Evolutionary conservation across 2,329 filamentous ascomycete genomes (phyloP).

Genomic region (Onygena corvina): DNA sequence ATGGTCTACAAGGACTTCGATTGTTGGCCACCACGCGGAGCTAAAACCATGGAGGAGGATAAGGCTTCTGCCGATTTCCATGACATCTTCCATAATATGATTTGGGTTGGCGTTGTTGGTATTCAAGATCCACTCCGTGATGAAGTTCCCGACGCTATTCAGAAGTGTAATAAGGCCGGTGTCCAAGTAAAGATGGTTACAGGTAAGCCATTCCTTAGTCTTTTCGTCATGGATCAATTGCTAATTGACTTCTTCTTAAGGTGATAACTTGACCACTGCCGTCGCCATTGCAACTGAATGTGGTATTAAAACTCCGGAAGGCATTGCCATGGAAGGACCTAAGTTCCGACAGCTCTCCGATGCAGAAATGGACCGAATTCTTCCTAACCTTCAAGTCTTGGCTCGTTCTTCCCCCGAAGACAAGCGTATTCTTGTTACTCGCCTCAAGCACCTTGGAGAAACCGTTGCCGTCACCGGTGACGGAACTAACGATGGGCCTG

Average conservation of each 20-base stretch:
- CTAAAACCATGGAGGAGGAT: constrained; percentile 49
- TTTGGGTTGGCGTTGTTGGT: constrained; percentile 58
- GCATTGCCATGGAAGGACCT: constrained; percentile 57
- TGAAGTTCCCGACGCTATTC: constrained; percentile 56
- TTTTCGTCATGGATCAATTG: neutral
- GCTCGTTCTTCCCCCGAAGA: constrained; percentile 56
- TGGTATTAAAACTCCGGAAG: constrained; percentile 51
- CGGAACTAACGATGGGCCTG: constrained; percentile 55
- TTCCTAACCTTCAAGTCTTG: constrained; percentile 51
- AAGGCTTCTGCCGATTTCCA: constrained; percentile 52
- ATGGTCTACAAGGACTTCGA: constrained; percentile 63
- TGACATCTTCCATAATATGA: constrained; percentile 59
- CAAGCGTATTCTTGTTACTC: constrained; percentile 51
- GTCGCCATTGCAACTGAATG: constrained; percentile 63
- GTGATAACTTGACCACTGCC: constrained; percentile 60
- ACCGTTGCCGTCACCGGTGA: constrained; percentile 54
- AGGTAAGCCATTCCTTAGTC: constrained; percentile 22
- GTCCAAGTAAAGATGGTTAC: constrained; percentile 65
- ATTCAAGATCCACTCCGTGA: constrained; percentile 63
- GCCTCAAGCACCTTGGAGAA: constrained; percentile 50
- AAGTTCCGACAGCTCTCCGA: constrained; percentile 52
- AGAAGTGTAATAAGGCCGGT: constrained; percentile 54
- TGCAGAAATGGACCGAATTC: constrained; percentile 45
- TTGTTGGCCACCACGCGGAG: constrained; percentile 51
- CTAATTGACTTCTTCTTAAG: constrained; percentile 10